Conservation (phyloP, 352 stramenopile genomes). For the Phytophthora citricola region DNA sequence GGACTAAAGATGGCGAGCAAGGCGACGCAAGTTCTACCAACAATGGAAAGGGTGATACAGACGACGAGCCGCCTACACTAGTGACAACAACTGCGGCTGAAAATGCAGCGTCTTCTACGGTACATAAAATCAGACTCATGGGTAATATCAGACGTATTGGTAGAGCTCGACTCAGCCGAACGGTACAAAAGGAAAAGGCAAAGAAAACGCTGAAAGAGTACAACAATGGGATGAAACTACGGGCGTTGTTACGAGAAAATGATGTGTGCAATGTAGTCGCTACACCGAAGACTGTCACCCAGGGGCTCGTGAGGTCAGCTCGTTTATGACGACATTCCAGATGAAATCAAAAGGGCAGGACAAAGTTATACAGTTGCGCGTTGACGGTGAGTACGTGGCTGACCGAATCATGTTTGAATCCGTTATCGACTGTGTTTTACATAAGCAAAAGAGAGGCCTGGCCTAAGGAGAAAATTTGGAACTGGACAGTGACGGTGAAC, state of each 20-base stretch:
- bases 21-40: too few species aligned
- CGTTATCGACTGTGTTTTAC: neutral
- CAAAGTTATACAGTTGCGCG: neutral
- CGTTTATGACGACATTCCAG: neutral
- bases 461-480: neutral
- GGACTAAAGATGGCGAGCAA: too few species aligned
- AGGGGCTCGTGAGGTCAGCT: neutral
- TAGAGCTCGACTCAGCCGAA: neutral
- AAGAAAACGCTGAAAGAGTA: constrained; percentile 2
- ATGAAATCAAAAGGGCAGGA: neutral
- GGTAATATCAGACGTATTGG: neutral
- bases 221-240: constrained; percentile 10
- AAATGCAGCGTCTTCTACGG: too few species aligned
- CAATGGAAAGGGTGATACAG: too few species aligned
- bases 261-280: neutral
- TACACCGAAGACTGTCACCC: neutral
- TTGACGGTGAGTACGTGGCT: neutral
- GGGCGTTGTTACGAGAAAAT: constrained; percentile 1
- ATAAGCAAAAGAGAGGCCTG: neutral
- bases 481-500: constrained; percentile 9
- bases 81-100: too few species aligned
- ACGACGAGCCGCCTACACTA: neutral
- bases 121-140: neutral
- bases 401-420: constrained; percentile 1
- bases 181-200: neutral